phyloP scores from a whole-genome alignment of 2,329 filamentous ascomycete species.

The Piedraia hortae region DNA sequence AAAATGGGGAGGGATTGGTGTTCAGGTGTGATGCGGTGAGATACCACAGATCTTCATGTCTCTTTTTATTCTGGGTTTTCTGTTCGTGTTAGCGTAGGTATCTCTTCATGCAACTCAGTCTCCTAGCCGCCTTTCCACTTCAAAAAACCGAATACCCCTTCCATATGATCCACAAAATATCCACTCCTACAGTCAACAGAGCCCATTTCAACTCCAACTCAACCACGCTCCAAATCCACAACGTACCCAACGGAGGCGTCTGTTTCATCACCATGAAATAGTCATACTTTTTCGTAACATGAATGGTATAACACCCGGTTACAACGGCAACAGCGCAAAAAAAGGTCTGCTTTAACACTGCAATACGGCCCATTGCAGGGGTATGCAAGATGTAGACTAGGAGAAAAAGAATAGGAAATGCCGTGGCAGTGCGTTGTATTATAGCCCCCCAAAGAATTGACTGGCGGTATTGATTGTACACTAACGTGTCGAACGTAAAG shows the following conservation, averaged over 20 bases:
- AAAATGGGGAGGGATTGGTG: no score
- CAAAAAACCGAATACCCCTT: slow-evolving; percentile 19
- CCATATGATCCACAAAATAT: slow-evolving; percentile 26
- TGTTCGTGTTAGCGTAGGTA: no score
- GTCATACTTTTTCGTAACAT: slow-evolving; percentile 49
- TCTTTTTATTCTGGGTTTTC: no score
- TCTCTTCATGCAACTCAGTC: no score
- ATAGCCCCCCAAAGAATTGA: slow-evolving; percentile 33
- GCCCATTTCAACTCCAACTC: slow-evolving; percentile 52
- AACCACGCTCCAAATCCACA: slow-evolving; percentile 84
- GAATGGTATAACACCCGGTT: slow-evolving; percentile 53
- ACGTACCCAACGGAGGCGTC: slow-evolving; percentile 60
- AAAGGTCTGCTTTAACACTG: slow-evolving; percentile 20
- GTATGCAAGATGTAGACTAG: slow-evolving; percentile 18
- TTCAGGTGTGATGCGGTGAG: no score
- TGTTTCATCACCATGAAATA: slow-evolving; percentile 83
- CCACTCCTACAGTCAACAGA: slow-evolving; percentile 24
- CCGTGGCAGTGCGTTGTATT: slow-evolving; percentile 21
- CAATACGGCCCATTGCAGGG: slow-evolving; percentile 16
- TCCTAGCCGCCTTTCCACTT: neutral
- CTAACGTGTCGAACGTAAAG: slow-evolving; percentile 51
- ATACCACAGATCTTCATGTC: no score
- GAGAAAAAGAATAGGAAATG: slow-evolving; percentile 18
- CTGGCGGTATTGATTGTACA: slow-evolving; percentile 51
- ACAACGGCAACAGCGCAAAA: slow-evolving; percentile 35